A percentile compares a stretch with the other conserved stretches of the same genome.
Evolutionary conservation across 352 stramenopile genomes (phyloP).

Genomic region (Phytopythium ostracodes): DNA sequence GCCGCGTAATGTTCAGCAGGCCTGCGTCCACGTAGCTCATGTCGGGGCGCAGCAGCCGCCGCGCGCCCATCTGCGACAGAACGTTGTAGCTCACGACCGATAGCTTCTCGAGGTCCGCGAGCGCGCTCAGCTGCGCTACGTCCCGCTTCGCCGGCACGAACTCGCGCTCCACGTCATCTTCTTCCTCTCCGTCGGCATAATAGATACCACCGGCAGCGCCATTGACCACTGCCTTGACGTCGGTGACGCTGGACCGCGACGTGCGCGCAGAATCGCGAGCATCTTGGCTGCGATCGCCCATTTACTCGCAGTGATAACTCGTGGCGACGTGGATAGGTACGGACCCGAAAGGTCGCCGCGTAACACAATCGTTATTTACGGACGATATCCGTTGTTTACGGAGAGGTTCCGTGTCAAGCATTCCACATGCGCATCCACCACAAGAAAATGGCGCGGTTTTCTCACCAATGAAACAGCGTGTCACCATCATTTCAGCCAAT

Average conservation of each 20-base stretch:
- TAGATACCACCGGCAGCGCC: neutral
- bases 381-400: too few species aligned
- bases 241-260: neutral
- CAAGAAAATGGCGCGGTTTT: neutral
- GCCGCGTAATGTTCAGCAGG: slow-evolving; percentile 50
- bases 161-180: slow-evolving; percentile 11
- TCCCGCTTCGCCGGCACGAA: slow-evolving; percentile 45
- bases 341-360: neutral
- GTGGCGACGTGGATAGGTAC: neutral
- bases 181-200: neutral
- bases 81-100: slow-evolving; percentile 81
- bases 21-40: slow-evolving; percentile 42
- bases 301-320: neutral
- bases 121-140: slow-evolving; percentile 32
- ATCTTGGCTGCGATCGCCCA: neutral
- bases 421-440: neutral
- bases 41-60: slow-evolving; percentile 37
- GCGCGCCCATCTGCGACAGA: slow-evolving; percentile 72
- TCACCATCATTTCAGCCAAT: neutral
- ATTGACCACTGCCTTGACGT: neutral
- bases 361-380: too few species aligned
- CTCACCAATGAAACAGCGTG: neutral
- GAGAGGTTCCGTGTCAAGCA: too few species aligned
- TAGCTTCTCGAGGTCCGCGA: slow-evolving; percentile 56
- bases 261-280: too few species aligned